Evolutionary conservation across 257 asterid species (phyloP), one percentile per base, ranked within the genome.

Genomic region (Coffea eugenioides): DNA sequence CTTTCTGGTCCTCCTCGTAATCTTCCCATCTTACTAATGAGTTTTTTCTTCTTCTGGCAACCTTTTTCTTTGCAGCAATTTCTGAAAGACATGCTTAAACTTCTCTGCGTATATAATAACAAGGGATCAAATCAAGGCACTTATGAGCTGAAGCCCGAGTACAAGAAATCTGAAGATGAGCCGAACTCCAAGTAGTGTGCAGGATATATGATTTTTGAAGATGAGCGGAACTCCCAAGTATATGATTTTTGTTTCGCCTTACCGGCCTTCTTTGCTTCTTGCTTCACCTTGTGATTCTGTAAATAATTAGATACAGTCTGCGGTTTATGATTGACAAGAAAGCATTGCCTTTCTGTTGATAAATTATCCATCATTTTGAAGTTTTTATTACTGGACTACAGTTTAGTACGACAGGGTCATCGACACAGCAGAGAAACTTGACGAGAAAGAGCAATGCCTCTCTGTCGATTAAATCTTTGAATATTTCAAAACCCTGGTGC

Each of bases 121-220:
- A 93, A 93, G 85, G 98, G 98, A 77, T 87, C 92, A 64, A 93
- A 91, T 85, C 98, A 94, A 84, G 98, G 98, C 80, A 84, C 97
- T 0, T 94, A 94, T 39, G 97, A 94, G 87, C 92, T 94, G 78
- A 94, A 94, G 88, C 94, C 95, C 2, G 98, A 93, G 84, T 94
- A 94, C 84, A 89, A 89, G 81, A 91, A 86, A 86, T 79, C 93
- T 71, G 91, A 87, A 73, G 90, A 87, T 74, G 82, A 74, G 41
- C 69, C 90, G 48, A 86, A 83, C 70, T 62, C 84, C 49, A 31
- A 71, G 45, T 83, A 83, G 83, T 25, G 71, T 67, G 73, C 48
- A 39, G 61, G 27, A 0, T 71, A 31, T 31, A 31, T 31, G 34
- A 31, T 31, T 31, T 31, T 31, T 31, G 34, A 31, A 31, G 34